Evolutionary conservation across 2,329 filamentous ascomycete species (phyloP), one percentile per base, ranked within the genome.

Genomic region (Botrytis byssoidea): DNA sequence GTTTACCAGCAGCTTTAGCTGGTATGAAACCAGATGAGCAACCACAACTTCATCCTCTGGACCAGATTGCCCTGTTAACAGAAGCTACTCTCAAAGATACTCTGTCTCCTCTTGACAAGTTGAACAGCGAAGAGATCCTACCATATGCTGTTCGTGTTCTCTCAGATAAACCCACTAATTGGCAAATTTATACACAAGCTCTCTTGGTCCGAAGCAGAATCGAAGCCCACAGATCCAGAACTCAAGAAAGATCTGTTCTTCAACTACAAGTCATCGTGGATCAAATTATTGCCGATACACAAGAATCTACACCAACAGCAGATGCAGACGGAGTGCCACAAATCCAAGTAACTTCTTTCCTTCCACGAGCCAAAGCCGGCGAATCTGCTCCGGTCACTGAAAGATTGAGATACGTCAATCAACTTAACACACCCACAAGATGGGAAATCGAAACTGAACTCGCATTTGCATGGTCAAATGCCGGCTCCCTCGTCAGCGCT

Each of bases 121-220:
- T 99, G 0, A 98, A 95, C 0, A 88, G 94, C n/a, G 95, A 98
- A 83, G 94, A 98, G 81, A 95, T 97, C 7, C 83, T 97, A 1
- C 96, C 96, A 0, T 99, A 95, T 81, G 96, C 96, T 0, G 92
- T 91, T 2, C 90, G 96, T 59, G 96, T 98, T 0, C 86, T 99
- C 1, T 89, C 92, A 14, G 94, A 96, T 75, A 95, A 95, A 77
- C 92, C 92, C 64, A 95, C 94, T 0, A 99, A 98, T 82, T 99
- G 96, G 96, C 96, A 98, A 82, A 91, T 98, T 48, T 98, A 98
- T 81, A 98, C 96, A 0, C 95, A 98, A 81, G 96, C 94, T 0
- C 85, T 99, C 14, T 86, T 99, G 0, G 93, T 98, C 2, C 89
- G 96, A 63, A 97, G 93, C 74, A 88, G 96, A 25, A 95, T 98